These are phyloP conservation scores for Debaryomyces coudertii DNA, from an alignment of 1,139 yeast genomes.

Conservation along the genomic window DNA sequence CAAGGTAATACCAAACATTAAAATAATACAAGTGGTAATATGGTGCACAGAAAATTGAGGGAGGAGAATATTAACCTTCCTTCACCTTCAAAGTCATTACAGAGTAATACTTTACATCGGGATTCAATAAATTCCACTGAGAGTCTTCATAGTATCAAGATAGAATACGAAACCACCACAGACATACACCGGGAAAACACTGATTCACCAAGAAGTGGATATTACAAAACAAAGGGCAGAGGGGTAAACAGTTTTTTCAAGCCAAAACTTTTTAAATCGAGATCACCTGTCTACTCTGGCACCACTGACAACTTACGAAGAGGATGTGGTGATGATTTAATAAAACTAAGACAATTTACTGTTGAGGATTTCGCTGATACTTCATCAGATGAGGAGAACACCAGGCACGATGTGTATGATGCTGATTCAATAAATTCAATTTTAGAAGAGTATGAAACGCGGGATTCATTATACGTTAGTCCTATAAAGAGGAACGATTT, in stretches of 20 bases:
- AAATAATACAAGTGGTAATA: background rate
- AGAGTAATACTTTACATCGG: conserved; percentile 23
- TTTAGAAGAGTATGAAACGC: conserved; percentile 29
- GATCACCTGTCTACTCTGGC: conserved; percentile 21
- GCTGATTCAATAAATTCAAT: conserved; percentile 39
- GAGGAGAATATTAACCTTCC: conserved; percentile 1
- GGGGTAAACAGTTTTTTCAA: conserved; percentile 18
- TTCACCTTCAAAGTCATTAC: conserved; percentile 25
- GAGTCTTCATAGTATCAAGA: conserved; percentile 16
- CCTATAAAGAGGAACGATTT: conserved; percentile 15
- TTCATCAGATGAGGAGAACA: conserved; percentile 28
- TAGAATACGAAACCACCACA: background rate
- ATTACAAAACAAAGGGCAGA: conserved; percentile 14
- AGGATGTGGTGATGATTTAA: background rate
- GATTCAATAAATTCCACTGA: conserved; percentile 25
- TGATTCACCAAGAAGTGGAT: conserved; percentile 14
- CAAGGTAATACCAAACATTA: background rate
- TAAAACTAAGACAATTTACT: conserved; percentile 22
- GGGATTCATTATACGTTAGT: background rate
- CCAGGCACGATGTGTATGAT: conserved; percentile 19
- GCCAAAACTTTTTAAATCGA: conserved; percentile 28
- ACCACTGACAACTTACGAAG: background rate
- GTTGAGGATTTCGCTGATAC: conserved; percentile 49
- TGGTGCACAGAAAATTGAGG: background rate
- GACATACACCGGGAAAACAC: background rate